phyloP scores from a whole-genome alignment of 495 filamentous ascomycete species.

The Parmelia sp. region DNA sequence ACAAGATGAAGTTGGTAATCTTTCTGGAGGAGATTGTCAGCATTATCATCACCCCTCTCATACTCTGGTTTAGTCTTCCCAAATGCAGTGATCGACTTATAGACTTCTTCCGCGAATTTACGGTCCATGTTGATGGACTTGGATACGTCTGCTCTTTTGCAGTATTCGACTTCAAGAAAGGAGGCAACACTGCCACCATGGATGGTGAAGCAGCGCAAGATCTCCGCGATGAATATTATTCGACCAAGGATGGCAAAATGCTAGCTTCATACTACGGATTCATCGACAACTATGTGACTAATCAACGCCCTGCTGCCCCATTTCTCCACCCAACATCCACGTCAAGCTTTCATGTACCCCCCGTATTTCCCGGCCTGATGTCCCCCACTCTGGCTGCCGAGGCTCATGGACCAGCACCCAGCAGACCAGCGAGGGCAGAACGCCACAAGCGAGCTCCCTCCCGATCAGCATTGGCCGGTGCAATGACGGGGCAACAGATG shows the following conservation, averaged over 20 bases:
- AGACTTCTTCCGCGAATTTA: slow-evolving; percentile 97
- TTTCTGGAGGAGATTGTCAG: slow-evolving; percentile 90
- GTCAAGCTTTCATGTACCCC: slow-evolving; percentile 67
- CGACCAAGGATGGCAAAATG: slow-evolving; percentile 96
- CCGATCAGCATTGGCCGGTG: slow-evolving; percentile 16
- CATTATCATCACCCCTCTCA: slow-evolving; percentile 84
- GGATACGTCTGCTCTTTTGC: slow-evolving; percentile 96
- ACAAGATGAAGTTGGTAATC: slow-evolving; percentile 81
- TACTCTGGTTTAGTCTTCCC: slow-evolving; percentile 81
- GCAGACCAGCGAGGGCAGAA: slow-evolving; percentile 17
- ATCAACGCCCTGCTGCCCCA: slow-evolving; percentile 50
- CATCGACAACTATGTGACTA: slow-evolving; percentile 76
- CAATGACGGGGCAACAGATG: slow-evolving; percentile 18
- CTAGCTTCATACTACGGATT: slow-evolving; percentile 90
- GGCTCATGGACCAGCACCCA: slow-evolving; percentile 33
- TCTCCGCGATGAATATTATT: slow-evolving; percentile 84
- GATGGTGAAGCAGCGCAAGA: slow-evolving; percentile 45
- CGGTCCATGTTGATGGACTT: slow-evolving; percentile 91
- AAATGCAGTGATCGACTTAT: slow-evolving; percentile 88
- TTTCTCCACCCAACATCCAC: slow-evolving; percentile 45
- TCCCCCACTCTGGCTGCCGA: slow-evolving; percentile 55
- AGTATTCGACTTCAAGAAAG: slow-evolving; percentile 95
- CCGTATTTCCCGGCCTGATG: slow-evolving; percentile 63
- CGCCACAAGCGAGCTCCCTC: slow-evolving; percentile 31
- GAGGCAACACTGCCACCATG: slow-evolving; percentile 44